Conservation (phyloP, 768 basidiomycete species). For the Boletellus ananiceps region DNA sequence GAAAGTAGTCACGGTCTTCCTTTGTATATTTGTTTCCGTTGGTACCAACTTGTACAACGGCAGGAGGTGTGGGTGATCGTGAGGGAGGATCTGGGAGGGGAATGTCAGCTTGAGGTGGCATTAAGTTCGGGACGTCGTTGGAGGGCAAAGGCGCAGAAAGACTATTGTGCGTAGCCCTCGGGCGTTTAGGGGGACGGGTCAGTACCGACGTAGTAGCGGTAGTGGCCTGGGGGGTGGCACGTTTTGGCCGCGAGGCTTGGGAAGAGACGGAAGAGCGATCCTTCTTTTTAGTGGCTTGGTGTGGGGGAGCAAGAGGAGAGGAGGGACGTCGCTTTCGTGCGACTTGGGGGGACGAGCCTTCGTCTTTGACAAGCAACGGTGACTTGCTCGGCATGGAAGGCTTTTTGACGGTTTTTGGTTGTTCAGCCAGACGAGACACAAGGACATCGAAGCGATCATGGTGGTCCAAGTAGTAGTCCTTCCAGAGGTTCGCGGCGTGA, state of each 20-base stretch:
- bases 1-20: slow-evolving; percentile 62
- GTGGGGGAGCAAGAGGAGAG: slow-evolving; percentile 13
- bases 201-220: slow-evolving; percentile 19
- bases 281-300: slow-evolving; percentile 23
- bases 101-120: slow-evolving; percentile 58
- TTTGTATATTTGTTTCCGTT: slow-evolving; percentile 61
- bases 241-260: slow-evolving; percentile 25
- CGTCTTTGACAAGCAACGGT: slow-evolving; percentile 6
- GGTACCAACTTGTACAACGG: slow-evolving; percentile 39
- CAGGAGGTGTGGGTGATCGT: slow-evolving; percentile 67
- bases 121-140: slow-evolving; percentile 41
- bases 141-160: slow-evolving; percentile 42
- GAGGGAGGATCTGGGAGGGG: slow-evolving; percentile 60
- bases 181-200: slow-evolving; percentile 28
- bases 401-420: slow-evolving; percentile 30
- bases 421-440: slow-evolving; percentile 21
- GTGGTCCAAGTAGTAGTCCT: slow-evolving; percentile 75
- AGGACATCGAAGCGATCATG: slow-evolving; percentile 52
- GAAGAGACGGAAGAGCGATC: slow-evolving; percentile 20
- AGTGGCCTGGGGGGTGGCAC: slow-evolving; percentile 14
- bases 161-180: slow-evolving; percentile 52
- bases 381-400: slow-evolving; percentile 17
- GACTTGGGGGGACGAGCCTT: slow-evolving; percentile 21
- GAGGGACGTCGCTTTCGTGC: slow-evolving; percentile 36
- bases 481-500: slow-evolving; percentile 61